Base-by-base conservation (phyloP, 1,284 basidiomycete genomes). In the Prillingera fragicola region DNA sequence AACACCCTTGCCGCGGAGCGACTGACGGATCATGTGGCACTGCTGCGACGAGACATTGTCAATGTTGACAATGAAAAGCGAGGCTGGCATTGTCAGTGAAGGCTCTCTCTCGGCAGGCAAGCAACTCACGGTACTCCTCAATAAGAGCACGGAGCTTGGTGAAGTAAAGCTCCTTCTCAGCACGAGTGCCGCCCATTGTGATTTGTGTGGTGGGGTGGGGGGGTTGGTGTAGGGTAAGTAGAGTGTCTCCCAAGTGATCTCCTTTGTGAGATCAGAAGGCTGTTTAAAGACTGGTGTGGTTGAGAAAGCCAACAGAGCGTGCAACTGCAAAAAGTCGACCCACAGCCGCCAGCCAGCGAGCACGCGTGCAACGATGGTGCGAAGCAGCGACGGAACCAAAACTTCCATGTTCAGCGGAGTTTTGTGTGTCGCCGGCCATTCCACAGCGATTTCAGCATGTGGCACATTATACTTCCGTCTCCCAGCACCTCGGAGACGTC, bases 21-120 rank as follows among this genome's bases (percentile, higher is more conserved):
- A 78, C 61, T 88, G 84, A 78, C 95, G 92, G 71, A 98, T 97
- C 62, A 64, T 55, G 63, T 69, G 67, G 51, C 69, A 88, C 77
- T 99, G 95, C 80, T 97, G 95, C 55, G 92, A 97, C 52, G 89
- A 89, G 69, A 99, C 94, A 76, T 98, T 98, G 83, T 98, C 95
- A 69, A 98, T 90, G 76, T 97, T 97, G 78, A 97, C 94, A 58
- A 98, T 73, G 80, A 99, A 97, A 77, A 98, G 90, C 54, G 94
- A 89, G 70, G 88, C 89, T 94, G 60, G 15, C 23, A 33, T 32
- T 21, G 18, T 52, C 24, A 35, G 41, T n/a, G 21, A 2, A 39
- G 18, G 10, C 10, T 19, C 12, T 28, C 14, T 4, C 4, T 17
- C 13, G 19, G 18, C 35, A 35, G 7, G 2, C 14, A 1, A 13